Evolutionary conservation across 1,284 basidiomycete species (phyloP), one percentile per base, ranked within the genome.

Genomic region (Ceratobasidium sp.): DNA sequence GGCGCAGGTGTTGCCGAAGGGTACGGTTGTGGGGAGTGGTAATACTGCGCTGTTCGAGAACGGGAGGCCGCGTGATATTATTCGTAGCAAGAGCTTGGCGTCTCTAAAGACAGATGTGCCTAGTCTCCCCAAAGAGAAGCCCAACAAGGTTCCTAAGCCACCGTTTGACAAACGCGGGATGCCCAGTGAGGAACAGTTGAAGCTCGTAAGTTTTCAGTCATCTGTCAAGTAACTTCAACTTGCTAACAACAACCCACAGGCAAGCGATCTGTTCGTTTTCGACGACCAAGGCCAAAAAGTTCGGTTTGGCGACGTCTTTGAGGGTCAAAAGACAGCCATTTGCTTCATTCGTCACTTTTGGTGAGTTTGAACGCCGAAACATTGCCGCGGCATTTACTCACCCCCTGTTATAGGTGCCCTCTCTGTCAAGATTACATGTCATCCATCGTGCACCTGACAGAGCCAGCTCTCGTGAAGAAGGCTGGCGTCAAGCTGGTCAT

Each of bases 351-450:
- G 80, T 9, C 79, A 80, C 93, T 93, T 81, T 91, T 47, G 67
- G 69, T 80, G 63, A 62, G 75, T 77, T 1, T 22, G 27, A 29
- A 27, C 47, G 45, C 29, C 36, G 29, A 22, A 48, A 6, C 22
- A 15, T 9, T 33, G 5, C 31, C 33, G 22, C 8, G 7, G 41
- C 67, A 36, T 78, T 41, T 41, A 65, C 47, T 80, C 54, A 69
- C 50, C 57, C n/a, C 14, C 22, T 45, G 24, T 60, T 78, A 1
- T 69, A 88, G 88, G 85, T 96, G 93, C 79, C 90, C 92, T 2
- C 83, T 90, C 41, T 94, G 93, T 81, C 93, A 95, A 80, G 93
- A 96, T 80, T 97, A 96, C 82, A 89, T 96, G 85, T 86, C 89
- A 69, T 90, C 89, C 44, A 85, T 96, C 75, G 80, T 87, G 74